A percentile compares a stretch with the other conserved stretches of the same genome.
phyloP scores from a whole-genome alignment of 306 rosid species.

The Astragalus membranaceus region DNA sequence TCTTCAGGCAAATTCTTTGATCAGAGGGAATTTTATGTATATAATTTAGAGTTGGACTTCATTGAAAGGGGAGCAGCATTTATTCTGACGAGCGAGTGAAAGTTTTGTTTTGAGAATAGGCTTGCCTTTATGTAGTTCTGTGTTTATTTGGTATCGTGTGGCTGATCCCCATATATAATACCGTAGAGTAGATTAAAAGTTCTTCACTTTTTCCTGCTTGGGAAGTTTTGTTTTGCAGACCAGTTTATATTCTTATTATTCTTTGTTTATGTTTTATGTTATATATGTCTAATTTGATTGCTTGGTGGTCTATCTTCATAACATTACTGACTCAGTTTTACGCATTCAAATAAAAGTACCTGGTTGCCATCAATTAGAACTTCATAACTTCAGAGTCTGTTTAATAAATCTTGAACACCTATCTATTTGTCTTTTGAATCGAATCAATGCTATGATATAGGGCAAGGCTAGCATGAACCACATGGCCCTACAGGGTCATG shows the following conservation, averaged over 20 bases:
- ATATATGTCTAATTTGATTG: constrained; percentile 37
- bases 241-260: constrained; percentile 30
- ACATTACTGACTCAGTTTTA: constrained; percentile 4
- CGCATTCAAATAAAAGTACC: background rate
- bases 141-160: constrained; percentile 31
- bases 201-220: constrained; percentile 33
- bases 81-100: no score
- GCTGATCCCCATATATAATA: constrained; percentile 35
- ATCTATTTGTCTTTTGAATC: no score
- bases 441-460: no score
- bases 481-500: no score
- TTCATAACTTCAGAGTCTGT: background rate
- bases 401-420: background rate
- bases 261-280: constrained; percentile 30
- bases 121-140: constrained; percentile 19
- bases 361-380: background rate
- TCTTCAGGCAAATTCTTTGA: constrained; percentile 45
- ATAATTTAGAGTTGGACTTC: constrained; percentile 48
- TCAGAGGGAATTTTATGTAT: constrained; percentile 59
- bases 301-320: constrained; percentile 30
- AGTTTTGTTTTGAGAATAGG: constrained; percentile 26
- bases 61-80: constrained; percentile 32
- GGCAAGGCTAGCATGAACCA: no score
- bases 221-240: constrained; percentile 61
- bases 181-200: constrained; percentile 29